These are phyloP conservation scores for Trichophyton verrucosum DNA, from an alignment of 2,329 filamentous ascomycete species.

Conservation along the genomic window DNA sequence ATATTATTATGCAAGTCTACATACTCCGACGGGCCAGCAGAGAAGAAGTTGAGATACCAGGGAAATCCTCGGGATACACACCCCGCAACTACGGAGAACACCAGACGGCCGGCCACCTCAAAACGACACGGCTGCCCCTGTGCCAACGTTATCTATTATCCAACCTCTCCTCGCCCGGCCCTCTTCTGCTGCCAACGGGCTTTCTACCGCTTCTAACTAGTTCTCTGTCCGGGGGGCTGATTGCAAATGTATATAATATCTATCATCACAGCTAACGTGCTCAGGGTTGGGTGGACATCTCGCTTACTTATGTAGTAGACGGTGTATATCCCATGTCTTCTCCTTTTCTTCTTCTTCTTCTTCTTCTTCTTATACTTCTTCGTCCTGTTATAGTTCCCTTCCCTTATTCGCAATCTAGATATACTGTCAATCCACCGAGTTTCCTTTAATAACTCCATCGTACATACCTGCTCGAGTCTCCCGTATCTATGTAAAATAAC, in stretches of 20 bases:
- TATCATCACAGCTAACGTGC: conserved; percentile 2
- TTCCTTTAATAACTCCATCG: too few species aligned
- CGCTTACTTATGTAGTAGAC: not conserved
- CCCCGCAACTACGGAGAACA: too few species aligned
- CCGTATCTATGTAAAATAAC: too few species aligned
- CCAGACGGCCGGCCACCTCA: not conserved
- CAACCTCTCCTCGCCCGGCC: not conserved
- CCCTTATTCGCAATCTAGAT: too few species aligned
- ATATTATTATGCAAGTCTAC: too few species aligned
- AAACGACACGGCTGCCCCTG: not conserved
- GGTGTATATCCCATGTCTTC: not conserved
- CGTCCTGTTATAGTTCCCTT: too few species aligned
- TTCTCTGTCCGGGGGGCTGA: not conserved
- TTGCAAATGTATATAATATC: conserved; percentile 1
- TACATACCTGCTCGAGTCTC: too few species aligned
- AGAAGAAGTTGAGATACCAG: too few species aligned
- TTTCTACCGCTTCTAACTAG: not conserved
- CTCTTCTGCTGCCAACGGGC: not conserved
- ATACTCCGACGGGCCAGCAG: too few species aligned
- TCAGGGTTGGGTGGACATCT: conserved; percentile 1
- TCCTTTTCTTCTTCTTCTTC: not conserved
- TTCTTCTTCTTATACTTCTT: not conserved
- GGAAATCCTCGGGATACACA: too few species aligned
- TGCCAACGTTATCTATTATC: not conserved
- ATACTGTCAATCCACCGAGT: too few species aligned